phyloP scores from a whole-genome alignment of 176 grass and related monocot species.

The Guadua angustifolia region DNA sequence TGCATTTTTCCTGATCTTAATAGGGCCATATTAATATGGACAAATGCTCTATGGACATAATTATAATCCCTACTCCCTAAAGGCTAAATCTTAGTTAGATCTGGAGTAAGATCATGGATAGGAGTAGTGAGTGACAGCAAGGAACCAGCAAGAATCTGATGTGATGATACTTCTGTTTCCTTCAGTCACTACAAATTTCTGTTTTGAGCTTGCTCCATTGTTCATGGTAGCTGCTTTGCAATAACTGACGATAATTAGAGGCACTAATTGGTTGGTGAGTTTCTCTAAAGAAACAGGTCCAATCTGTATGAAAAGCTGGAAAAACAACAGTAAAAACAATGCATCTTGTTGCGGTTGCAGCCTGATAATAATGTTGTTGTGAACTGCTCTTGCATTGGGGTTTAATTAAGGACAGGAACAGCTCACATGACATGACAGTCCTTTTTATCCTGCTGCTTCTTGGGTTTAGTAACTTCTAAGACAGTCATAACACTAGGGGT shows the following conservation, averaged over 20 bases:
- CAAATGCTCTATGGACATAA: neutral
- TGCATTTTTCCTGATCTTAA: neutral
- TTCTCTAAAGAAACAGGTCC: neutral
- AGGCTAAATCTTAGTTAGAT: neutral
- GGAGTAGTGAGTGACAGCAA: neutral
- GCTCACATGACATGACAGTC: constrained; percentile 30
- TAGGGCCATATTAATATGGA: neutral
- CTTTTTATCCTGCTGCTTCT: constrained; percentile 21
- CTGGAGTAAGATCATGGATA: neutral
- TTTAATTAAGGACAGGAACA: constrained; percentile 23
- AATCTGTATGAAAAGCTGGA: constrained; percentile 2
- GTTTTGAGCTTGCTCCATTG: neutral
- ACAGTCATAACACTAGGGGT: neutral
- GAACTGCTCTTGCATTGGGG: neutral
- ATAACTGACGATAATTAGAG: constrained; percentile 13
- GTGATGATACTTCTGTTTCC: constrained; percentile 15
- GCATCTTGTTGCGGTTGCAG: constrained; percentile 12
- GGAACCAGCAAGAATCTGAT: constrained; percentile 8
- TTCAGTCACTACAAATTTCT: neutral
- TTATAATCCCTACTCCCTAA: neutral
- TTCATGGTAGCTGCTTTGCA: constrained; percentile 9
- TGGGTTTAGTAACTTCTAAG: constrained; percentile 29
- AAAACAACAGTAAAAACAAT: neutral
- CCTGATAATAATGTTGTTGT: constrained; percentile 27
- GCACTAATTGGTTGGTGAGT: constrained; percentile 27